Evolutionary conservation across 352 stramenopile genomes (phyloP).

Genomic region (Globisporangium paroecandrum): DNA sequence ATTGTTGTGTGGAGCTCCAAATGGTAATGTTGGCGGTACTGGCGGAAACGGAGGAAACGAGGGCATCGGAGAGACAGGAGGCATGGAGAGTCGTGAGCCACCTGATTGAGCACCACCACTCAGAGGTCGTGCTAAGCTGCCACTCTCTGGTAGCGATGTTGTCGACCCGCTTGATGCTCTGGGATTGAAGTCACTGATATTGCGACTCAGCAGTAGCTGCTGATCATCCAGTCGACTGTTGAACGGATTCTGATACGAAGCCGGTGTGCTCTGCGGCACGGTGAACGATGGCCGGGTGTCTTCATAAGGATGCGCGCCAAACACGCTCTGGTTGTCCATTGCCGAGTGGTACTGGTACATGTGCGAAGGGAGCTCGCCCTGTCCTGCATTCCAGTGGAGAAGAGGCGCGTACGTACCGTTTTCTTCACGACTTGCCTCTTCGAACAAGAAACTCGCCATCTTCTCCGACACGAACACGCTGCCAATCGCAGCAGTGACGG

Average conservation of each 20-base stretch:
- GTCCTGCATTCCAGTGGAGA: slow-evolving; percentile 20
- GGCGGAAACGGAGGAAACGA: slow-evolving; percentile 9
- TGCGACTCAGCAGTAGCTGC: background rate
- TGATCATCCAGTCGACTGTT: background rate
- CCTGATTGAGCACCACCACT: background rate
- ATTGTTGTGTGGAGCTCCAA: background rate
- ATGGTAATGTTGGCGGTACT: background rate
- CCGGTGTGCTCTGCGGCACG: slow-evolving; percentile 7
- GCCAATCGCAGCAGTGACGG: slow-evolving; percentile 35
- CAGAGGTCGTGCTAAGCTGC: background rate
- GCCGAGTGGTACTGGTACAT: slow-evolving; percentile 19
- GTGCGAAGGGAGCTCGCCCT: slow-evolving; percentile 17
- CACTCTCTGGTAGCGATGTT: background rate
- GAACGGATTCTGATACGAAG: background rate
- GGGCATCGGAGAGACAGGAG: slow-evolving; percentile 10
- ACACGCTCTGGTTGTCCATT: slow-evolving; percentile 11
- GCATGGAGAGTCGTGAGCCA: slow-evolving; percentile 1
- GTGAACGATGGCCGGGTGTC: background rate
- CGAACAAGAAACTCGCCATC: slow-evolving; percentile 40
- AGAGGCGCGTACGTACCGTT: slow-evolving; percentile 23
- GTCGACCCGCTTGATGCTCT: background rate
- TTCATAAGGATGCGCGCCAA: slow-evolving; percentile 3
- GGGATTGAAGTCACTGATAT: slow-evolving; percentile 1
- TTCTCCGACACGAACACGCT: slow-evolving; percentile 51
- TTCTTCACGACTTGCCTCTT: slow-evolving; percentile 11